Conservation (phyloP, 306 rosid genomes). For the Sphenostylis stenocarpa region DNA sequence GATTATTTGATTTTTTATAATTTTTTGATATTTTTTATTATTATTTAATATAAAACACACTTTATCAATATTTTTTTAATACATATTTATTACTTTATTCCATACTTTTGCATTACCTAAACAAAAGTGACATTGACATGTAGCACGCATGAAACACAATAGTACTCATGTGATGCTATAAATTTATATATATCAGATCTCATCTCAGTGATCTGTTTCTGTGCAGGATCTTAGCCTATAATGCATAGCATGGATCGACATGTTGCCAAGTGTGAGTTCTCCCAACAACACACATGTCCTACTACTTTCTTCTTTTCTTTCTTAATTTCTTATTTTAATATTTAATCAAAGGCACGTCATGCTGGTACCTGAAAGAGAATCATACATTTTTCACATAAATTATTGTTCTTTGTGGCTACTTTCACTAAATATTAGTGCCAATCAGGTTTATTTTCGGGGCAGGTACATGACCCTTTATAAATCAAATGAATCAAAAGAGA, state of each 20-base stretch:
- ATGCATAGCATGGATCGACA: not conserved
- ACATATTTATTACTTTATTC: not conserved
- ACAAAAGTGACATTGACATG: not conserved
- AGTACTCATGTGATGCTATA: not conserved
- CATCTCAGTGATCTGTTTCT: not conserved
- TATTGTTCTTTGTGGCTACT: constrained; percentile 4
- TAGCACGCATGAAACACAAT: not conserved
- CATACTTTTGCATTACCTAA: not conserved
- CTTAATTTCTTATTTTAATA: constrained; percentile 13
- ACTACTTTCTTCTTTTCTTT: constrained; percentile 22
- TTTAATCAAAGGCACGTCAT: constrained; percentile 8
- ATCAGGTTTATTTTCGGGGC: constrained; percentile 23
- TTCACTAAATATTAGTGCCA: constrained; percentile 17
- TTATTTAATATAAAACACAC: no score
- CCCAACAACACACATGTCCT: constrained; percentile 12
- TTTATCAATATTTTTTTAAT: no score
- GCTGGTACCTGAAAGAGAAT: constrained; percentile 10
- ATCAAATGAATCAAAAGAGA: not conserved
- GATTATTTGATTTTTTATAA: no score
- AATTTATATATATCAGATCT: not conserved
- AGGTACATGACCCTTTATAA: constrained; percentile 3
- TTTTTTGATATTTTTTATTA: no score
- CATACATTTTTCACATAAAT: constrained; percentile 1
- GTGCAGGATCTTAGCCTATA: not conserved
- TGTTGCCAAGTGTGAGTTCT: constrained; percentile 21